phyloP scores from a whole-genome alignment of 2,329 filamentous ascomycete genomes.

The Alternaria incomplexa region DNA sequence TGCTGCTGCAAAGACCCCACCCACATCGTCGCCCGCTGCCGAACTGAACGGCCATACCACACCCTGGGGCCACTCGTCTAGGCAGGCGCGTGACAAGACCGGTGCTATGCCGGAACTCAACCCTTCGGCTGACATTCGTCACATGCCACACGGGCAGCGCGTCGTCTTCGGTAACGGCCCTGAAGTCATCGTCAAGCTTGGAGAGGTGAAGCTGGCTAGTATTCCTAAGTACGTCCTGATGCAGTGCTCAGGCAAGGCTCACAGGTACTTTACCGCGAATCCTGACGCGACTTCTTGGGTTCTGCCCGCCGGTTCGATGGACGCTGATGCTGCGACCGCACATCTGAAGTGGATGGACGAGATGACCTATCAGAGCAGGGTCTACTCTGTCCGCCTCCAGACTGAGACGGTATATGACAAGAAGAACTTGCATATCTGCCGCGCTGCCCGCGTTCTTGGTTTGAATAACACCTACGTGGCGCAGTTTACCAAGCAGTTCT shows the following conservation, averaged over 20 bases:
- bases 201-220: conserved; percentile 11
- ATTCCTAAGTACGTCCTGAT: conserved; percentile 36
- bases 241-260: conserved; percentile 33
- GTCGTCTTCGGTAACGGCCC: conserved; percentile 27
- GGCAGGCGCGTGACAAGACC: conserved; percentile 4
- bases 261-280: conserved; percentile 25
- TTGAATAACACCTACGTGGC: conserved; percentile 38
- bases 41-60: neutral
- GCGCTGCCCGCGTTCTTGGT: conserved; percentile 30
- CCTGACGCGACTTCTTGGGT: conserved; percentile 18
- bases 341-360: conserved; percentile 34
- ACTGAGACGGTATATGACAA: conserved; percentile 17
- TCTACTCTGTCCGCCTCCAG: conserved; percentile 33
- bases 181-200: conserved; percentile 26
- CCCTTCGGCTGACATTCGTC: conserved; percentile 24
- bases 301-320: conserved; percentile 24
- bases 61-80: neutral
- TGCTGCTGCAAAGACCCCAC: neutral
- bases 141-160: conserved; percentile 28
- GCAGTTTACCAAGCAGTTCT: conserved; percentile 39
- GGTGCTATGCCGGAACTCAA: conserved; percentile 16
- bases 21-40: neutral
- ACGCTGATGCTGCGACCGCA: conserved; percentile 15
- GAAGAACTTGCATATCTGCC: conserved; percentile 33
- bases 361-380: conserved; percentile 26